Base-by-base conservation (phyloP, 2,329 filamentous ascomycete species). In the Penicillium digitatum region DNA sequence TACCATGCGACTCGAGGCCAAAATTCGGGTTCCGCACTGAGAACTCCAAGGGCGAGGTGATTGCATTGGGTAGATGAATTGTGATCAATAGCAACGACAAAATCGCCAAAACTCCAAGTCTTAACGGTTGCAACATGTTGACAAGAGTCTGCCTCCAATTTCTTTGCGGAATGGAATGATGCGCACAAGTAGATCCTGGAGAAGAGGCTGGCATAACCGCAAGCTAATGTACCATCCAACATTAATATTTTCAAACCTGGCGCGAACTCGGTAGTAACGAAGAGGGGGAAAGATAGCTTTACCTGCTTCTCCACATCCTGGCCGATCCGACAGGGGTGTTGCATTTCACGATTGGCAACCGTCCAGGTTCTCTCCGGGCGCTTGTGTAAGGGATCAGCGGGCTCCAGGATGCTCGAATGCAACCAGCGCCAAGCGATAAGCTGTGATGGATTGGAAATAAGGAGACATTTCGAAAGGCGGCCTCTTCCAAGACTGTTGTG, bases 291-390 rank as follows among this genome's bases (percentile, higher is more conserved):
- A 32, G 31, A 40, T 40, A 52, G 47, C 3, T 52, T 37, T 67
- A 70, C 68, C 66, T 66, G 56, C 26, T 70, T 70, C 67, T 70
- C 69, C 65, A 63, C 66, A 66, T 69, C 62, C 55, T 57, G 43
- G 32, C 46, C n/a, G 46, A 55, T 58, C 49, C 35, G 53, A 11
- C 26, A 52, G 39, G 34, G 27, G 40, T 49, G 32, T 42, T 18
- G 44, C 57, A 57, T 61, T 14, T 24, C 44, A 50, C 44, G 8
- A 18, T 46, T 37, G 34, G 34, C 39, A 32, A 5, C n/a, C 10
- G 11, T 11, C 31, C 3, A 24, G 18, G 18, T 38, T 52, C 16
- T 16, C 32, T 26, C 5, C 12, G 12, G 20, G 32, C 42, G 26
- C 11, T 31, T 52, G 38, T 2, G 42, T 52, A 22, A 20, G 26